A percentile compares a stretch with the other conserved stretches of the same genome.
phyloP scores from a whole-genome alignment of 2,329 filamentous ascomycete species.

The Exserohilum rostratum region DNA sequence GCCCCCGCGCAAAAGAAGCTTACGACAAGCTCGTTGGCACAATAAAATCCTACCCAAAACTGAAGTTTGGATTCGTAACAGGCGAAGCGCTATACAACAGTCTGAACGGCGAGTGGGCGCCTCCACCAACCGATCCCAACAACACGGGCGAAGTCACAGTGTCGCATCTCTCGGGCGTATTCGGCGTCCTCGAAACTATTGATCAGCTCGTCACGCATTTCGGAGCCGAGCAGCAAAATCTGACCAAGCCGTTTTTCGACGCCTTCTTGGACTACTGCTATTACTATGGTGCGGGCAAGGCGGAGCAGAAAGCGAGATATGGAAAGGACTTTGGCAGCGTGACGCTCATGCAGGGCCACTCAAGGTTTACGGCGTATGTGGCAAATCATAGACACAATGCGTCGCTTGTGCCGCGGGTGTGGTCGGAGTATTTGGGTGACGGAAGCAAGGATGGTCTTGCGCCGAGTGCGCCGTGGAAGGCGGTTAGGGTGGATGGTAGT shows the following conservation, averaged over 20 bases:
- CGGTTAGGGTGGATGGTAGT: slow-evolving; percentile 51
- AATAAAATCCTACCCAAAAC: slow-evolving; percentile 58
- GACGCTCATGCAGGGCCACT: slow-evolving; percentile 63
- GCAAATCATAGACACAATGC: slow-evolving; percentile 54
- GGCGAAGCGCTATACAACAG: slow-evolving; percentile 61
- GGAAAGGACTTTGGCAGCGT: slow-evolving; percentile 55
- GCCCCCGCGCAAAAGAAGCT: slow-evolving; percentile 60
- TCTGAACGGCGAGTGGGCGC: slow-evolving; percentile 56
- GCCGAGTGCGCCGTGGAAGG: slow-evolving; percentile 54
- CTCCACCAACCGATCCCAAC: slow-evolving; percentile 59
- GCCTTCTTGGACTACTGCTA: slow-evolving; percentile 67
- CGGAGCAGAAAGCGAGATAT: slow-evolving; percentile 61
- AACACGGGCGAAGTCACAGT: slow-evolving; percentile 61
- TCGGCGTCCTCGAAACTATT: slow-evolving; percentile 64
- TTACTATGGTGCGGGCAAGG: slow-evolving; percentile 59
- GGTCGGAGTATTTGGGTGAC: slow-evolving; percentile 60
- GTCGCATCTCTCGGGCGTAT: slow-evolving; percentile 64
- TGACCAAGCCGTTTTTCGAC: slow-evolving; percentile 58
- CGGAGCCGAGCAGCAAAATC: slow-evolving; percentile 43
- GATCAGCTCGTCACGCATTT: slow-evolving; percentile 61
- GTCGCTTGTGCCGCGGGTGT: slow-evolving; percentile 59
- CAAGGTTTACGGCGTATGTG: slow-evolving; percentile 63
- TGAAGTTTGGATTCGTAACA: slow-evolving; percentile 66
- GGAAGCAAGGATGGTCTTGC: slow-evolving; percentile 40
- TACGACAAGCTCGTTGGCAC: slow-evolving; percentile 58